phyloP scores from a whole-genome alignment of 1,139 yeast genomes.

The Saccharomycopsis crataegensis region DNA sequence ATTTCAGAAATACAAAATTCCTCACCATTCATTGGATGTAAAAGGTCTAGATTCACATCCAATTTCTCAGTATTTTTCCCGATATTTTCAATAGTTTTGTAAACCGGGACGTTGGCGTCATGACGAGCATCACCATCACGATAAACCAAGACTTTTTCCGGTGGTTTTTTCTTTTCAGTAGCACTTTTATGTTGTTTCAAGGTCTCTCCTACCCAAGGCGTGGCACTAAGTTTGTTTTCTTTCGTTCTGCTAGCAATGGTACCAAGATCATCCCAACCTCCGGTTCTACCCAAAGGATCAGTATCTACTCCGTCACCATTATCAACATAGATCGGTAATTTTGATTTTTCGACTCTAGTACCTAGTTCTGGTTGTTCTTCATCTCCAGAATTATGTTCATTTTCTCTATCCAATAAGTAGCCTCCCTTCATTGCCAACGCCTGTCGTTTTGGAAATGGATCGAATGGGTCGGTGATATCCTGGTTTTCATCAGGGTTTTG shows the following conservation, averaged over 20 bases:
- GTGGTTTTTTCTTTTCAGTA: slow-evolving; percentile 11
- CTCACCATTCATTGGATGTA: slow-evolving; percentile 38
- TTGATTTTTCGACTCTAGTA: neutral
- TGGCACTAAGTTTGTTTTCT: slow-evolving; percentile 54
- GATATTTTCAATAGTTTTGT: slow-evolving; percentile 42
- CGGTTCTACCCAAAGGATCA: neutral
- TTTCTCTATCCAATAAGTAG: slow-evolving; percentile 24
- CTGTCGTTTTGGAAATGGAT: slow-evolving; percentile 25
- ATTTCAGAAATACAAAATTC: slow-evolving; percentile 59
- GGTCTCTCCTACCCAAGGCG: slow-evolving; percentile 64
- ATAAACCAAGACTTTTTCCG: slow-evolving; percentile 35
- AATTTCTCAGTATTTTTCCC: slow-evolving; percentile 63
- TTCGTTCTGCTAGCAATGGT: slow-evolving; percentile 46
- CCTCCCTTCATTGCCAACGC: slow-evolving; percentile 24
- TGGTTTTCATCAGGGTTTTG: slow-evolving; percentile 10
- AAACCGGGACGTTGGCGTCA: slow-evolving; percentile 29
- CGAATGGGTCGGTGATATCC: slow-evolving; percentile 23
- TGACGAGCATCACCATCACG: slow-evolving; percentile 28
- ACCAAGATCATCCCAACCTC: slow-evolving; percentile 44
- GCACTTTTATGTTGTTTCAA: slow-evolving; percentile 33
- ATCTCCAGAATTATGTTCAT: slow-evolving; percentile 17
- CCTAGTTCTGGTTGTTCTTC: slow-evolving; percentile 5
- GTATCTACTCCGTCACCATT: neutral
- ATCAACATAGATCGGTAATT: slow-evolving; percentile 8
- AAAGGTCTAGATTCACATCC: slow-evolving; percentile 50